A percentile compares a stretch with the other conserved stretches of the same genome.
Evolutionary conservation across 2,329 filamentous ascomycete genomes (phyloP).

Genomic region (Colletotrichum theobromicola): DNA sequence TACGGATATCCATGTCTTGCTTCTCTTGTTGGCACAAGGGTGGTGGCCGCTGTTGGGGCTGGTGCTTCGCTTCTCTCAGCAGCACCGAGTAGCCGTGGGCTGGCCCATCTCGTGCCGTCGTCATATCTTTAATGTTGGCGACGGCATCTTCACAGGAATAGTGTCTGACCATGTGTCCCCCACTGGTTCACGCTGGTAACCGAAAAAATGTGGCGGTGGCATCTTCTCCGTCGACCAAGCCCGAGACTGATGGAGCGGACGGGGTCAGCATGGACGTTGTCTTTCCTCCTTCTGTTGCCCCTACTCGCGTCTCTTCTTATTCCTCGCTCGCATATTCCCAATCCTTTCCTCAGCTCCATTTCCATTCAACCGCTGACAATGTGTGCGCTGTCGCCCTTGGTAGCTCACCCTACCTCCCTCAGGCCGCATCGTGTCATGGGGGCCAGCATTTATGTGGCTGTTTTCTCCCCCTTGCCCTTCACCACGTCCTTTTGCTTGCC

Average conservation of each 20-base stretch:
- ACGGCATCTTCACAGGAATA: not conserved
- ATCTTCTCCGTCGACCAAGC: not conserved
- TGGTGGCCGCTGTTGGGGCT: not conserved
- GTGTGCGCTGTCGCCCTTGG: not conserved
- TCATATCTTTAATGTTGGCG: not conserved
- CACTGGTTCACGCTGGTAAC: conserved; percentile 15
- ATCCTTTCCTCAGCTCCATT: not conserved
- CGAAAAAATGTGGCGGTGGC: not conserved
- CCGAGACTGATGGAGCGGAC: not conserved
- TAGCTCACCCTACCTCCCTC: not conserved
- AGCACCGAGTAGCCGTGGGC: not conserved
- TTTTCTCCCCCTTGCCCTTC: not conserved
- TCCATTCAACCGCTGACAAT: not conserved
- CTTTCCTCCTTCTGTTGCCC: not conserved
- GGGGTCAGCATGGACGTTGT: not conserved
- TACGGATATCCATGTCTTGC: not conserved
- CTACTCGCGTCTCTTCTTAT: not conserved
- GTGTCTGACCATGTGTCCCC: not conserved
- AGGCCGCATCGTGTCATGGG: not conserved
- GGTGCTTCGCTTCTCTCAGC: not conserved
- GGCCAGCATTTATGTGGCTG: not conserved
- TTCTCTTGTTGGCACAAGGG: not conserved
- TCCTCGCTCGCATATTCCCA: not conserved
- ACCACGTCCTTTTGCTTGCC: not conserved
- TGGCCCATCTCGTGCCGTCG: not conserved